These are phyloP conservation scores for Carallia brachiata DNA, from an alignment of 345 rosid genomes.

Conservation along the genomic window DNA sequence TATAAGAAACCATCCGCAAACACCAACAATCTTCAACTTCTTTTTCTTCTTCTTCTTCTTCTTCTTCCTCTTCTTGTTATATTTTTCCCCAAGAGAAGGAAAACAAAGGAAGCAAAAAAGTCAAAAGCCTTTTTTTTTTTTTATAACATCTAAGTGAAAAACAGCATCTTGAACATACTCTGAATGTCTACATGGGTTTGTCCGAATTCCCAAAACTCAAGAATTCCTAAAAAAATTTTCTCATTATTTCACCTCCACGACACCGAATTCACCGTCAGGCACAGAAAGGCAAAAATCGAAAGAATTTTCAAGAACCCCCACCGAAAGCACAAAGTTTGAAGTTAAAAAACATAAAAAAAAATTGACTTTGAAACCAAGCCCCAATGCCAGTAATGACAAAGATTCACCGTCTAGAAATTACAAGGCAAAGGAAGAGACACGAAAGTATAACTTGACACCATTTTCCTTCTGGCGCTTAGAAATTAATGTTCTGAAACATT, in stretches of 20 bases:
- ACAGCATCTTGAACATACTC: background rate
- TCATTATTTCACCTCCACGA: too few relatives aligned
- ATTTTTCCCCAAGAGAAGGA: background rate
- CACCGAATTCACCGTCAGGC: background rate
- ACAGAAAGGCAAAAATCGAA: background rate
- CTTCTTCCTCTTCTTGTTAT: background rate
- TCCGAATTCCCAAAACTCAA: background rate
- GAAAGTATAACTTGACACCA: background rate
- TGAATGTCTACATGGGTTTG: too few relatives aligned
- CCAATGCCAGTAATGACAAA: background rate
- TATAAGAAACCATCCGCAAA: background rate
- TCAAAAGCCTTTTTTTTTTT: background rate
- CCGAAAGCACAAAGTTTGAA: background rate
- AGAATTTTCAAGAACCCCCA: background rate
- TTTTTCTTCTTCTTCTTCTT: too few relatives aligned
- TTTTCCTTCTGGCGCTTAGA: background rate
- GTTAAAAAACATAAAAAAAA: background rate
- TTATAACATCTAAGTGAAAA: background rate
- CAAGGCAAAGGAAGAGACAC: background rate
- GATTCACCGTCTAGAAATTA: background rate
- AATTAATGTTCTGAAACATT: background rate
- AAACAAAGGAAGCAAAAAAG: slow-evolving; percentile 5
- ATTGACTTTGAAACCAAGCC: background rate
- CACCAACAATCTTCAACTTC: background rate
- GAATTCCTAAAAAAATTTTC: background rate